Evolutionary conservation across 169 alveolate species (phyloP), one percentile per base, ranked within the genome.

Genomic region (Cryptosporidium bovis): DNA sequence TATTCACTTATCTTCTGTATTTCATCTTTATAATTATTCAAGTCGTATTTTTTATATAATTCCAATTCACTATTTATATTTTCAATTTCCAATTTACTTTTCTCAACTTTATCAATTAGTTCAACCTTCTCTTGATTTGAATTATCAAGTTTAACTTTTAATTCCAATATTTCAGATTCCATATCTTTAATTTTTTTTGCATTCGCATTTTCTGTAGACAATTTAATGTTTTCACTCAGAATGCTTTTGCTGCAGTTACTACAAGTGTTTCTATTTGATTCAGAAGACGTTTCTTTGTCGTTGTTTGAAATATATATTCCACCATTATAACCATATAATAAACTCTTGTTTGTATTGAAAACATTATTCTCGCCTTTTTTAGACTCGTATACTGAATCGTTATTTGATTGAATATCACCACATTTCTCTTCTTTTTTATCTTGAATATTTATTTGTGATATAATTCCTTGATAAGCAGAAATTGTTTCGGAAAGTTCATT

Each of bases 401-500:
- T 5, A 53, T 53, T 20, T n/a, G 29, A 5, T 1, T n/a, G 20
- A 53, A 53, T 5, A 53, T 1, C 12, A n/a, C 12, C 33, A 13
- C 4, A 5, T 62, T 62, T 31, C 8, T 62, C 68, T 58, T 58
- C 34, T 20, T 18, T 18, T 27, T 31, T 27, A 5, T 33, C 50
- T 62, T 33, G 68, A 16, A 16, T 68, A 33, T 62, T 16, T n/a
- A 51, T 33, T 62, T 77, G 87, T 2, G 71, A 33, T 18, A 77
- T 60, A 20, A 77, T 60, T 15, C 64, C 65, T 44, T 77, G 87
- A 62, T 77, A 77, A 15, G 87, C 87, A n/a, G 87, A 2, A 24
- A 77, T 77, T 16, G 87, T 77, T 40, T 77, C 87, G 5, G 71
- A 65, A 20, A 77, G 18, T 44, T 77, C 87, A 50, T 56, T 77